Conservation (phyloP, 2,329 filamentous ascomycete genomes). For the Hyphodiscus sp. region DNA sequence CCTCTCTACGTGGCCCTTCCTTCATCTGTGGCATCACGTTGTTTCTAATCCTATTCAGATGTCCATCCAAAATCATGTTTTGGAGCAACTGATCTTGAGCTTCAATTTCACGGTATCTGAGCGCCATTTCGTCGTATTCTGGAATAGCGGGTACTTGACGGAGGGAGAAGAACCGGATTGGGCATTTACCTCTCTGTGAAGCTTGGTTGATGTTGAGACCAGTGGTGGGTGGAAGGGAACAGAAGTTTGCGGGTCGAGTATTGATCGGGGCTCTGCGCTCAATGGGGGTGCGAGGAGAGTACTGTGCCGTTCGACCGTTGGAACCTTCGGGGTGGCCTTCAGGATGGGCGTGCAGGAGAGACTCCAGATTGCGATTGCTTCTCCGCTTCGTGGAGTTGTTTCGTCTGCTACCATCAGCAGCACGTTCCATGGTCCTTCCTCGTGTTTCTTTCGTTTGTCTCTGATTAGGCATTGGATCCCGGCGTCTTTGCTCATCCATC, state of each 20-base stretch:
- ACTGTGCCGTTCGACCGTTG: too few species aligned
- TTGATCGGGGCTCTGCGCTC: too few species aligned
- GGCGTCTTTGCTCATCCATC: not conserved
- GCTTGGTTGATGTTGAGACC: not conserved
- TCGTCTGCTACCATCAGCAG: not conserved
- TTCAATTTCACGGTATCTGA: not conserved
- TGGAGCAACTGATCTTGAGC: not conserved
- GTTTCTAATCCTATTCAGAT: constrained; percentile 1
- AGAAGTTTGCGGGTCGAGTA: not conserved
- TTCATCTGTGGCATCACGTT: not conserved
- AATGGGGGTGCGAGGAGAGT: too few species aligned
- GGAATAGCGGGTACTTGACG: too few species aligned
- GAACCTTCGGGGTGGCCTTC: too few species aligned
- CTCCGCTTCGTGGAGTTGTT: not conserved
- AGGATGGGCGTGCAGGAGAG: too few species aligned
- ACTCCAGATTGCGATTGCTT: too few species aligned
- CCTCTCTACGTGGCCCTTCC: not conserved
- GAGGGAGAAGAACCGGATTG: not conserved
- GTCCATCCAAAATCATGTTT: constrained; percentile 1
- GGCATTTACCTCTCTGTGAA: not conserved
- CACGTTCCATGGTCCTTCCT: not conserved
- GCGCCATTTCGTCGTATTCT: not conserved
- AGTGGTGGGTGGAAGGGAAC: not conserved
- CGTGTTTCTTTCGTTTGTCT: not conserved
- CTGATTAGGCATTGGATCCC: not conserved